Percentiles rank a stretch among this genome's conserved stretches.
These are phyloP conservation scores for Artemisia annua DNA, from an alignment of 129 eudicot species.

Conservation along the genomic window DNA sequence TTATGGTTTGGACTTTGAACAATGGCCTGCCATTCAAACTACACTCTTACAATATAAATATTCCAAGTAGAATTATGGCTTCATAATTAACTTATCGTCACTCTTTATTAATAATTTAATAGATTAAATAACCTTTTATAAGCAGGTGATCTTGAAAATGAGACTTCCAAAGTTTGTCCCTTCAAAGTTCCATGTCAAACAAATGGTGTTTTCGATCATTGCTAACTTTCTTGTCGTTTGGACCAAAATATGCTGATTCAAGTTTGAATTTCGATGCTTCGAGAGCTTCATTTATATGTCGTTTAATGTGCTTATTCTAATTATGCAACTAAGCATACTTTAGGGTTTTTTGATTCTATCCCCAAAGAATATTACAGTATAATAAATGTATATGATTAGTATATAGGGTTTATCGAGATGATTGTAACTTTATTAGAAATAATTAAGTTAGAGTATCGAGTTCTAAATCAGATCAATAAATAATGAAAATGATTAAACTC, in stretches of 20 bases:
- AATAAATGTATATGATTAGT: too few species aligned
- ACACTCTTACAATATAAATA: constrained; percentile 42
- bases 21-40: constrained; percentile 71
- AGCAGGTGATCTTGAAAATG: constrained; percentile 47
- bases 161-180: constrained; percentile 43
- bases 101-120: background rate
- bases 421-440: too few species aligned
- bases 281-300: constrained; percentile 24
- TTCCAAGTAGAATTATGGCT: constrained; percentile 29
- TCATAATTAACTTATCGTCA: constrained; percentile 12
- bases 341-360: too few species aligned
- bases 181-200: constrained; percentile 21
- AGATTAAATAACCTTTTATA: constrained; percentile 7
- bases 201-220: constrained; percentile 7
- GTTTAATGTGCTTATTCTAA: background rate
- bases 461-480: too few species aligned
- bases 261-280: constrained; percentile 20
- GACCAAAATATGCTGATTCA: constrained; percentile 32
- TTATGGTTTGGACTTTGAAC: constrained; percentile 67
- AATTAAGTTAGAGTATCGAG: too few species aligned
- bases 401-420: too few species aligned
- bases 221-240: constrained; percentile 27
- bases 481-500: too few species aligned
- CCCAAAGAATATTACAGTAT: too few species aligned
- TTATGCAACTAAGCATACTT: background rate